Conservation (phyloP, 2,329 filamentous ascomycete genomes). For the Exserohilum rostratum region DNA sequence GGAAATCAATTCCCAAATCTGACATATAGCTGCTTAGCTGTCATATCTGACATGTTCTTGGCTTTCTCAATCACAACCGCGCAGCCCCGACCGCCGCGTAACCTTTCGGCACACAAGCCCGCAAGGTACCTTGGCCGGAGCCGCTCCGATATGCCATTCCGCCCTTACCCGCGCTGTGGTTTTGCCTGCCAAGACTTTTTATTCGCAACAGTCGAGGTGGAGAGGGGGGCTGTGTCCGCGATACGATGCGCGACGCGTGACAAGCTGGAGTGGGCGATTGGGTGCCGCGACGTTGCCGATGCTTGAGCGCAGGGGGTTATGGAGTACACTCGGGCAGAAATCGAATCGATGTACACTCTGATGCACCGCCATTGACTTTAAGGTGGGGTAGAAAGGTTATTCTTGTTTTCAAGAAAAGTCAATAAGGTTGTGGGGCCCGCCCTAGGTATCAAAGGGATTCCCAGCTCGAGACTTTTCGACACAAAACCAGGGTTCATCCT, state of each 20-base stretch:
- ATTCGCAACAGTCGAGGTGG: neutral
- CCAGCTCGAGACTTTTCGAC: neutral
- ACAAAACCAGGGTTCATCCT: neutral
- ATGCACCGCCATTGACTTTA: neutral
- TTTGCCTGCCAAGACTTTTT: neutral
- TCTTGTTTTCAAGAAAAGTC: neutral
- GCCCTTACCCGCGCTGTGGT: neutral
- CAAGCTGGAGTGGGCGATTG: constrained; percentile 5
- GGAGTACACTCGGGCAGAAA: neutral
- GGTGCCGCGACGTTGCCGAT: constrained; percentile 3
- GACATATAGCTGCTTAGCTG: neutral
- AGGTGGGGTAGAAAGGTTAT: neutral
- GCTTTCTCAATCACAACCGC: neutral
- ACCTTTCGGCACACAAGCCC: neutral
- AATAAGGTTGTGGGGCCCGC: neutral
- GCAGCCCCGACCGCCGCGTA: constrained; percentile 3
- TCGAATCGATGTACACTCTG: neutral
- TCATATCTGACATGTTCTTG: neutral
- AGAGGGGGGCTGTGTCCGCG: constrained; percentile 8
- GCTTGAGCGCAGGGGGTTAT: constrained; percentile 3
- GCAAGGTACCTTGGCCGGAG: neutral
- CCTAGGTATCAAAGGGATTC: neutral
- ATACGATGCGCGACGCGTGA: constrained; percentile 4
- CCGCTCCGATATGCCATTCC: neutral
- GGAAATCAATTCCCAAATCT: neutral